Evolutionary conservation across 228 moss, liverwort and hornwort genomes (phyloP).

Genomic region (Sphagnum fallax): DNA sequence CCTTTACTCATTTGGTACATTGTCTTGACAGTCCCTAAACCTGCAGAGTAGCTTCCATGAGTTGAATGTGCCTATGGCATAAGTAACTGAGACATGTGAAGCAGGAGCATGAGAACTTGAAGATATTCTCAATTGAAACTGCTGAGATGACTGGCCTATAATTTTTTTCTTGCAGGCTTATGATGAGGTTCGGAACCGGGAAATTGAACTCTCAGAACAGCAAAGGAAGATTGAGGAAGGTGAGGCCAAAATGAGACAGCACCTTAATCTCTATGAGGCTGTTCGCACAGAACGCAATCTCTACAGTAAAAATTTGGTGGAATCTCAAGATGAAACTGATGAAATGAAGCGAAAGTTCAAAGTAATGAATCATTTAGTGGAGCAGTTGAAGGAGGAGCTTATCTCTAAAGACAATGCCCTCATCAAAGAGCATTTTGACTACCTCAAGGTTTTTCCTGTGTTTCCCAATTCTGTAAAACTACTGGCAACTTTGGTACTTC

Average conservation of each 20-base stretch:
- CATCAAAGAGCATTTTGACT: constrained; percentile 60
- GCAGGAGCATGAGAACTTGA: no score
- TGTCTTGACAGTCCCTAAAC: no score
- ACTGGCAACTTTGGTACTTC: no score
- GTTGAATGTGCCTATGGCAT: no score
- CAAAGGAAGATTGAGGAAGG: constrained; percentile 50
- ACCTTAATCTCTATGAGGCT: constrained; percentile 60
- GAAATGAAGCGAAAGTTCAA: constrained; percentile 83
- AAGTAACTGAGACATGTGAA: no score
- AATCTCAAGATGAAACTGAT: constrained; percentile 70
- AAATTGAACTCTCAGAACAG: constrained; percentile 47
- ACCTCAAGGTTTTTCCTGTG: constrained; percentile 35
- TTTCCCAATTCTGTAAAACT: not conserved
- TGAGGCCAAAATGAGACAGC: constrained; percentile 51
- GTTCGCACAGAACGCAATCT: constrained; percentile 55
- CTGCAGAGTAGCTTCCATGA: no score
- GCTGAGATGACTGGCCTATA: no score
- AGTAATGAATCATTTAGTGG: constrained; percentile 61
- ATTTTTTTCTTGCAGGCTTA: constrained; percentile 23
- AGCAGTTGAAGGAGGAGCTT: constrained; percentile 65
- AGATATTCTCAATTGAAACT: no score
- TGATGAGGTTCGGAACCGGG: constrained; percentile 41
- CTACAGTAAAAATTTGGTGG: constrained; percentile 59
- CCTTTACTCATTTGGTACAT: no score
- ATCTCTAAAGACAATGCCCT: constrained; percentile 51